These are phyloP conservation scores for Penicillium pulvis DNA, from an alignment of 495 filamentous ascomycete genomes.

Conservation along the genomic window DNA sequence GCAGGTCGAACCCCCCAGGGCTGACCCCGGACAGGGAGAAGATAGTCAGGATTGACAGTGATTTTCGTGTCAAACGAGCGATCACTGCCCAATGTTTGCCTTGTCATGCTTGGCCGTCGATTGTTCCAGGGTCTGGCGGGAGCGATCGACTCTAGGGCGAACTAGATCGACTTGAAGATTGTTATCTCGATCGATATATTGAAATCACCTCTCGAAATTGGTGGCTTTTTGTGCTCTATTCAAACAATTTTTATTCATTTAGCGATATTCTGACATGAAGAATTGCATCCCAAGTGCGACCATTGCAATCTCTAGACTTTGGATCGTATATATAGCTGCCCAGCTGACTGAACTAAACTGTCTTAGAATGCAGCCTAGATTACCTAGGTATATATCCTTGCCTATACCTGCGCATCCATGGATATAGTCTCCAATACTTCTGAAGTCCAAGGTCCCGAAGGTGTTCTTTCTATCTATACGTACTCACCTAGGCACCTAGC, in stretches of 20 bases:
- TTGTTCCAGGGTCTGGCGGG: conserved; percentile 21
- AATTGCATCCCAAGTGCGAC: no score
- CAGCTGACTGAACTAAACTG: no score
- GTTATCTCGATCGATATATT: conserved; percentile 1
- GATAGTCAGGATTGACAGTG: conserved; percentile 31
- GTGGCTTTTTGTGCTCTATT: background rate
- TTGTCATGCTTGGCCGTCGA: conserved; percentile 31
- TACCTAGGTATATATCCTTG: no score
- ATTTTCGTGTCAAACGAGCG: conserved; percentile 25
- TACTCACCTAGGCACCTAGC: no score
- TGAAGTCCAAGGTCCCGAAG: no score
- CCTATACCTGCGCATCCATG: no score
- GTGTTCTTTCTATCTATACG: no score
- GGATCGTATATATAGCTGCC: no score
- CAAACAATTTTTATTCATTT: background rate
- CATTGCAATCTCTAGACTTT: no score
- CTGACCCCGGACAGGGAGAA: conserved; percentile 18
- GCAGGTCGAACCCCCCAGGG: conserved; percentile 19
- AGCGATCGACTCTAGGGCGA: conserved; percentile 4
- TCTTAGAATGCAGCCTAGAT: no score
- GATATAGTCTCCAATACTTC: no score
- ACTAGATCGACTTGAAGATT: background rate
- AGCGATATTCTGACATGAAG: no score
- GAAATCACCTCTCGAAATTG: background rate
- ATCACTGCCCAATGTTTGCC: conserved; percentile 29